A percentile compares a stretch with the other conserved stretches of the same genome.
Evolutionary conservation across 139 green algal genomes (phyloP).

Genomic region (Coccomyxa sp.): DNA sequence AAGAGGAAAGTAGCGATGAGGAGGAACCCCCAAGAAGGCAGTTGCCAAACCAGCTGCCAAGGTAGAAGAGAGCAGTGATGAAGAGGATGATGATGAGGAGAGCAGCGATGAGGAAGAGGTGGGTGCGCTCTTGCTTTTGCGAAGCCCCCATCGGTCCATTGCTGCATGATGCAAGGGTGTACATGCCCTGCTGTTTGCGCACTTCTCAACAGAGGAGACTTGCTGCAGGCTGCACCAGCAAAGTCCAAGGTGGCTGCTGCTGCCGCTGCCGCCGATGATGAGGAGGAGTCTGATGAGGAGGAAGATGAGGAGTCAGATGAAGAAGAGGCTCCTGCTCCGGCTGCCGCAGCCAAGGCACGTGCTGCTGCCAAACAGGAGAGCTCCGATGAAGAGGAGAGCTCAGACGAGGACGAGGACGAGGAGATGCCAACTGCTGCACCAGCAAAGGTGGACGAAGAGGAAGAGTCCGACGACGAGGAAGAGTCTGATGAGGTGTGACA

Average conservation of each 20-base stretch:
- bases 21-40: slow-evolving; percentile 15
- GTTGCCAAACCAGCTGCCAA: slow-evolving; percentile 14
- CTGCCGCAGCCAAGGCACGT: slow-evolving; percentile 1
- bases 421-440: not conserved
- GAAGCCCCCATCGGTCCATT: too few relatives aligned
- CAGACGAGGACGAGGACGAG: slow-evolving; percentile 18
- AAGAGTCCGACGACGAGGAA: slow-evolving; percentile 9
- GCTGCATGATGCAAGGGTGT: too few relatives aligned
- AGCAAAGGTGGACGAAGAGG: not conserved
- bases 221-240: not conserved
- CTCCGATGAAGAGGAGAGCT: slow-evolving; percentile 14
- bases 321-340: not conserved
- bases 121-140: not conserved
- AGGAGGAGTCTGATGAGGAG: not conserved
- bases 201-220: too few relatives aligned
- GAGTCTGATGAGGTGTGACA: slow-evolving; percentile 12
- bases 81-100: slow-evolving; percentile 3
- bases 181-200: too few relatives aligned
- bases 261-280: not conserved
- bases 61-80: slow-evolving; percentile 13
- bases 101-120: slow-evolving; percentile 10
- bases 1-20: slow-evolving; percentile 24
- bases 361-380: slow-evolving; percentile 19
- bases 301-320: not conserved
- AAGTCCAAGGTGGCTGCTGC: not conserved